Base-by-base conservation (phyloP, 176 grass and related monocot genomes). In the Microstegium vimineum region DNA sequence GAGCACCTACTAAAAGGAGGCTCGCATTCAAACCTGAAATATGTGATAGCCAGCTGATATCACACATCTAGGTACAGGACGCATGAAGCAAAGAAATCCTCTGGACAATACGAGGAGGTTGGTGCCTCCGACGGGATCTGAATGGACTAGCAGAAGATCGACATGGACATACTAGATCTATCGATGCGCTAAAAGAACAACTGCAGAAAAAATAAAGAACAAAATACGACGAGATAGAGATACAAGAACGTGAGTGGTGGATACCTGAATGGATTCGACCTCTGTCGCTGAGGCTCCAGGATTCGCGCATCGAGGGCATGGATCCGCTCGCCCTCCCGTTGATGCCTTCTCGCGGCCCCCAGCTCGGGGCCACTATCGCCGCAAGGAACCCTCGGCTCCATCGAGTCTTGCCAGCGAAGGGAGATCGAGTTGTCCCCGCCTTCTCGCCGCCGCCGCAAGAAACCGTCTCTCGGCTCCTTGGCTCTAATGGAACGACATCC, bases 1-100 rank as follows among this genome's bases (percentile, higher is more conserved):
- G 90, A 82, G 64, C 77, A 67, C 76, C 82, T 34, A 57, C 88
- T 28, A 94, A 94, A 78, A n/a, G 92, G 92, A 81, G 92, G n/a
- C 47, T 76, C 18, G 65, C 81, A 35, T 86, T 85, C 74, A 90
- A 83, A 34, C 89, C 92, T 25, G 89, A 94, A 85, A 67, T 51
- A 20, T 51, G 47, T 51, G 47, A 51, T 15, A 47, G 17, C 47
- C 49, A 52, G 51, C 51, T 22, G 54, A 59, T 25, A 59, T 59
- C 9, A 59, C 56, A 60, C n/a, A 60, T 12, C n/a, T 60, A 60
- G 56, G 56, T 60, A 60, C 3, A 59, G 54, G 10, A 25, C n/a
- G 54, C 54, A 25, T 10, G n/a, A 59, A 25, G 3, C n/a, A 59
- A 59, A 59, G 54, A 25, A 25, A 59, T 59, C 54, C 7, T 57